Evolutionary conservation across 805 yeast species (phyloP).

Genomic region (Blastobotrys chiropterorum): DNA sequence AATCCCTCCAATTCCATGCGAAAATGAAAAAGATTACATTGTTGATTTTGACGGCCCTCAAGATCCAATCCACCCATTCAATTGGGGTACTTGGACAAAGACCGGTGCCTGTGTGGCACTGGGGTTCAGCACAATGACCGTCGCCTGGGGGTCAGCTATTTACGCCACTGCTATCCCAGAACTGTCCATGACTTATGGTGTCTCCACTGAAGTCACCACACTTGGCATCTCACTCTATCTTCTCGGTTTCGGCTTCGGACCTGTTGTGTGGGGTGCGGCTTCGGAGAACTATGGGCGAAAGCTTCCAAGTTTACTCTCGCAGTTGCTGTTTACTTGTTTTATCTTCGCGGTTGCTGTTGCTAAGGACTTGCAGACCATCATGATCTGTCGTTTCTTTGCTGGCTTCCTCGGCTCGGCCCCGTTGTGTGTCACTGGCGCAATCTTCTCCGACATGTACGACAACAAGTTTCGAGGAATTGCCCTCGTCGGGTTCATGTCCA

Average conservation of each 20-base stretch:
- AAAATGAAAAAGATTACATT: background rate
- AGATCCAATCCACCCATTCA: conserved; percentile 77
- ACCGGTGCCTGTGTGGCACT: conserved; percentile 35
- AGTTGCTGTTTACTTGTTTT: conserved; percentile 48
- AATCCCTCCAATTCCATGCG: background rate
- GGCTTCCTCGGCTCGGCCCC: conserved; percentile 79
- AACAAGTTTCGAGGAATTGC: conserved; percentile 63
- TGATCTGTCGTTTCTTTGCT: conserved; percentile 69
- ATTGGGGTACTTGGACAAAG: conserved; percentile 55
- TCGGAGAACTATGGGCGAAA: conserved; percentile 69
- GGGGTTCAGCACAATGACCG: conserved; percentile 39
- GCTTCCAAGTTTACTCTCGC: conserved; percentile 47
- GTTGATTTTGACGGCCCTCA: conserved; percentile 68
- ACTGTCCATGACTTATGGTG: conserved; percentile 45
- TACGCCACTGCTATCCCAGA: conserved; percentile 51
- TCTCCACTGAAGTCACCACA: conserved; percentile 52
- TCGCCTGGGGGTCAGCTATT: conserved; percentile 66
- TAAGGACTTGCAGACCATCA: conserved; percentile 62
- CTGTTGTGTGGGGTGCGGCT: conserved; percentile 73
- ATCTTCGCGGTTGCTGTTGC: conserved; percentile 66
- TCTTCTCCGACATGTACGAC: conserved; percentile 70
- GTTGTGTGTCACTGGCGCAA: conserved; percentile 73
- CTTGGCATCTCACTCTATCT: conserved; percentile 70
- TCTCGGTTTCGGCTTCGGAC: conserved; percentile 81
- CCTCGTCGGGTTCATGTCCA: conserved; percentile 56